Conservation (phyloP, 2,329 filamentous ascomycete species). For the Pestalotiopsis sp. region DNA sequence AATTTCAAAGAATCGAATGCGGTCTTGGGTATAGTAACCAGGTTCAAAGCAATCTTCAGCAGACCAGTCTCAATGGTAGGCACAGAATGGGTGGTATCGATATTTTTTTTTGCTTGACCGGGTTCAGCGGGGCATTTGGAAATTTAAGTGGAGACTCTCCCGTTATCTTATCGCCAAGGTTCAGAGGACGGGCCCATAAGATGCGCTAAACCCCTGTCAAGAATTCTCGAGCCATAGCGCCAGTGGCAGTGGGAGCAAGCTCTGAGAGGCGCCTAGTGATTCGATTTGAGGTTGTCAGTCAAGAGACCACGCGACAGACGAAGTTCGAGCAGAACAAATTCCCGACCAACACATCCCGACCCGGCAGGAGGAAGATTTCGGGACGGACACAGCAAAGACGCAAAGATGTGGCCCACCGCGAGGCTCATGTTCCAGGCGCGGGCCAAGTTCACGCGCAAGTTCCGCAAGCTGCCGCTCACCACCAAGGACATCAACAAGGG, state of each 20-base stretch:
- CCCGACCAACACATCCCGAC: neutral
- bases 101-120: conserved; percentile 23
- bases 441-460: conserved; percentile 56
- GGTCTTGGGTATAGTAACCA: neutral
- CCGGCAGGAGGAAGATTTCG: neutral
- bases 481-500: conserved; percentile 93
- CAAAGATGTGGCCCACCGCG: conserved; percentile 66
- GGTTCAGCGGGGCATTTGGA: conserved; percentile 4
- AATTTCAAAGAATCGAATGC: neutral
- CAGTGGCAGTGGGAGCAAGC: neutral
- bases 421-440: conserved; percentile 42
- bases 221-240: conserved; percentile 4
- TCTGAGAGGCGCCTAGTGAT: neutral
- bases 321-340: neutral
- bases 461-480: conserved; percentile 78
- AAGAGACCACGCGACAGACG: neutral
- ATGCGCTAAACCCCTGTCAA: neutral
- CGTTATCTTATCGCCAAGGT: conserved; percentile 1
- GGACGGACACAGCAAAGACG: too few relatives aligned
- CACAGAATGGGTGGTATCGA: conserved; percentile 17
- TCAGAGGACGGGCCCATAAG: neutral
- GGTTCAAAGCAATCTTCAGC: neutral
- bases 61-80: neutral
- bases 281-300: neutral
- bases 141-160: neutral